A percentile compares a stretch with the other conserved stretches of the same genome.
phyloP scores from a whole-genome alignment of 768 basidiomycete species.

The Sarcomyxa edulis region DNA sequence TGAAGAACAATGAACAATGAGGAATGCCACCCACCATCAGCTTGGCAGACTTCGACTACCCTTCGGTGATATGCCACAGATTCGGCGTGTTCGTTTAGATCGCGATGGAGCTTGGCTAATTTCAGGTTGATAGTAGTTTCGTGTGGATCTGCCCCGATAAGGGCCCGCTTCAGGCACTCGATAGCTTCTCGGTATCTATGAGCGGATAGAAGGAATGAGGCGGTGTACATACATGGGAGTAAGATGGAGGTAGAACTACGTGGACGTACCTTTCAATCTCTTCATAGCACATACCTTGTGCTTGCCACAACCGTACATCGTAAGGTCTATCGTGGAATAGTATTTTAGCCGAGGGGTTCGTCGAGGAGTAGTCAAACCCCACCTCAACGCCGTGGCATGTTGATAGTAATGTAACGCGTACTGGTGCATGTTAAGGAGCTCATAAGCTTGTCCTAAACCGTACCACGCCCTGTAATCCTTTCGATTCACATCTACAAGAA shows the following conservation, averaged over 20 bases:
- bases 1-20: constrained; percentile 6
- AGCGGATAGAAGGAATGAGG: too few species aligned
- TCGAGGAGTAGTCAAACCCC: constrained; percentile 10
- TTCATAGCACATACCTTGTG: constrained; percentile 90
- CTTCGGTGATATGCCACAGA: constrained; percentile 79
- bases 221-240: too few species aligned
- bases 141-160: constrained; percentile 73
- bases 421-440: constrained; percentile 93
- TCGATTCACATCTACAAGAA: constrained; percentile 77
- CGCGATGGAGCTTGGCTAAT: constrained; percentile 66
- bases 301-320: constrained; percentile 95
- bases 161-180: constrained; percentile 85
- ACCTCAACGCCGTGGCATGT: constrained; percentile 90
- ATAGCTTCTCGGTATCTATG: constrained; percentile 86
- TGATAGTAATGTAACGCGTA: constrained; percentile 97
- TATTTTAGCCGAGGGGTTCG: constrained; percentile 1
- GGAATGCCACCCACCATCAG: constrained; percentile 43
- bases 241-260: too few species aligned
- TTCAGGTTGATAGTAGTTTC: constrained; percentile 71
- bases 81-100: constrained; percentile 59
- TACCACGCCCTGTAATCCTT: constrained; percentile 99
- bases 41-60: constrained; percentile 67
- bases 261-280: constrained; percentile 72
- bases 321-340: constrained; percentile 60
- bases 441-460: constrained; percentile 97